Base-by-base conservation (phyloP, 306 rosid genomes). In the Quercus robur region DNA sequence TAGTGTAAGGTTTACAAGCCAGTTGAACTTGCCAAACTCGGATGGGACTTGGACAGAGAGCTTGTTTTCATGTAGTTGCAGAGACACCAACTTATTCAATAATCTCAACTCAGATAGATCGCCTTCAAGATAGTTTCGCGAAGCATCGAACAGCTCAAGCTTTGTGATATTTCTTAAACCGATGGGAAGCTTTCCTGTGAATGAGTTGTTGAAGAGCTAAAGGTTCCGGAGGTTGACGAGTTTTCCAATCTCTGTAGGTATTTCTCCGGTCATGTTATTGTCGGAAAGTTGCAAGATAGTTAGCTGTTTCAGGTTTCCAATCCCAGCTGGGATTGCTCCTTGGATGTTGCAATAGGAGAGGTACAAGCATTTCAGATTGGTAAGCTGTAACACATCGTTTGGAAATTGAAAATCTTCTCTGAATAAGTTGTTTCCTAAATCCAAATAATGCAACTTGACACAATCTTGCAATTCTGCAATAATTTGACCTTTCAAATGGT, bases 161-260 rank as follows among this genome's bases (percentile, higher is more conserved):
- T 35, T n/a, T 0, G 86, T 85, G 20, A 93, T 87, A 28, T 95
- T 90, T 82, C 92, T 70, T 1, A 93, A 56, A 35, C 91, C 88
- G 3, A 13, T 13, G 3, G 99, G 99, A 83, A 95, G 58, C 70
- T 77, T 87, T 6, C 98, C 98, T 7, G 85, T 87, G n/a, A 95
- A 67, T 0, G 63, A 7, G 49, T 95, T 95, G 28, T 62, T 3
- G 87, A 83, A 95, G 26, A 95, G 81, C 74, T 80, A 91, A 11
- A 95, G 85, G 84, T 90, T 94, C 94, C 90, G 87, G 8, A 95
- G 93, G 3, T 95, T 95, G 5, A 30, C 35, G 33, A 95, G 96
- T 21, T 87, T 83, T 5, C 77, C 93, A 12, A 95, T 86, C 76
- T 93, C 97, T 1, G 51, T 66, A 4, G 99, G 97, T 41, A 95